A percentile compares a stretch with the other conserved stretches of the same genome.
Conservation (phyloP, 1,284 basidiomycete species). For the Lentinula novae-zelandiae region DNA sequence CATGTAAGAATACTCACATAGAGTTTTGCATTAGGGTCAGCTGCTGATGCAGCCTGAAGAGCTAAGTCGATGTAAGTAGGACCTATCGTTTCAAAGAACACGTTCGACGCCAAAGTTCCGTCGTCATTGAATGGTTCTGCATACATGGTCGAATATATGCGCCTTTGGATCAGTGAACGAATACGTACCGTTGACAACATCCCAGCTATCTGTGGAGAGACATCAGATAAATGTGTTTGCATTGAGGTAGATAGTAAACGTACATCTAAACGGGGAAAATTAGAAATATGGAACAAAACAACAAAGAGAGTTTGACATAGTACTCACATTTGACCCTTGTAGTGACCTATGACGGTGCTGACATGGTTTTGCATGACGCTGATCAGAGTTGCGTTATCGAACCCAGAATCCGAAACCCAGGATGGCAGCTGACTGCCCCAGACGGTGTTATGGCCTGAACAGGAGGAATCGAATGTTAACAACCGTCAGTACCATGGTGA, state of each 20-base stretch:
- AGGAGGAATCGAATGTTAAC: slow-evolving; percentile 15
- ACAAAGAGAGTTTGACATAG: not conserved
- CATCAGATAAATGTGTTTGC: not conserved
- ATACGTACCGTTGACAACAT: slow-evolving; percentile 26
- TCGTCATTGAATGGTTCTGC: slow-evolving; percentile 49
- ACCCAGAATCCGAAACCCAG: slow-evolving; percentile 39
- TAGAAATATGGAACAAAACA: not conserved
- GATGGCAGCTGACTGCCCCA: slow-evolving; percentile 45
- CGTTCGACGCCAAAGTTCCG: slow-evolving; percentile 33
- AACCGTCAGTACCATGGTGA: not conserved
- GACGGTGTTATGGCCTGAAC: slow-evolving; percentile 40
- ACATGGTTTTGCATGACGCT: slow-evolving; percentile 39
- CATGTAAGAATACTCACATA: slow-evolving; percentile 10
- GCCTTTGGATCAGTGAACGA: not conserved
- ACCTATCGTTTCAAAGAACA: slow-evolving; percentile 20
- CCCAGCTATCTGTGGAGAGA: slow-evolving; percentile 24
- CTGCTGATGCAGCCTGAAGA: slow-evolving; percentile 21
- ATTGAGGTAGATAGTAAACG: slow-evolving; percentile 10
- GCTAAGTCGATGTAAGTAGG: slow-evolving; percentile 22
- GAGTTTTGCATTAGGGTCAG: slow-evolving; percentile 22
- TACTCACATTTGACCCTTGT: slow-evolving; percentile 38
- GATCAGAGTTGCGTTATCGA: slow-evolving; percentile 34
- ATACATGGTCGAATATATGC: not conserved
- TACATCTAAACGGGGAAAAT: not conserved
- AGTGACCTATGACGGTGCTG: slow-evolving; percentile 37